phyloP scores from a whole-genome alignment of 176 grass and related monocot species.

The Saccharum officinarum region DNA sequence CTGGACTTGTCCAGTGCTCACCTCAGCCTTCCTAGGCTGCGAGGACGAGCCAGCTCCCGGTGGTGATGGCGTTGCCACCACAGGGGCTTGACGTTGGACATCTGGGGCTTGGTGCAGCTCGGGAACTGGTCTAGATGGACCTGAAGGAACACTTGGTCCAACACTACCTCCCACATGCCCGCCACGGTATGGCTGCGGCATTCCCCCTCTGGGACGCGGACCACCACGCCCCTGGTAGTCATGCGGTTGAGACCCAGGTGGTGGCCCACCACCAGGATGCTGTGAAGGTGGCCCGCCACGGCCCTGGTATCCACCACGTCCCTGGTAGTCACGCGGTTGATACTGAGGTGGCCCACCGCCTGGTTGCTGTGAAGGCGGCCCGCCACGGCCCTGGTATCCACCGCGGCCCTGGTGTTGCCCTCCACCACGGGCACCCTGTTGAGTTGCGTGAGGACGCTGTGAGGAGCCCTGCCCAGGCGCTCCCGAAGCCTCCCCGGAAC shows the following conservation, averaged over 20 bases:
- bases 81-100: constrained; percentile 55
- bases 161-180: constrained; percentile 53
- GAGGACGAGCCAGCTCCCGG: constrained; percentile 60
- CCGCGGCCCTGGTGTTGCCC: constrained; percentile 50
- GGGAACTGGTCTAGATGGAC: constrained; percentile 77
- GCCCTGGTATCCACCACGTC: constrained; percentile 49
- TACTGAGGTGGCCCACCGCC: constrained; percentile 48
- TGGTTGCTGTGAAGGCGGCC: constrained; percentile 11
- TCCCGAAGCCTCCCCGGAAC: constrained; percentile 45
- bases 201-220: constrained; percentile 45
- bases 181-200: constrained; percentile 61
- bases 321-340: constrained; percentile 56
- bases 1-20: constrained; percentile 58
- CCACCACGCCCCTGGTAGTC: constrained; percentile 62
- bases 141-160: constrained; percentile 55
- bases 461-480: constrained; percentile 40
- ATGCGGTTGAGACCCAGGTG: constrained; percentile 48
- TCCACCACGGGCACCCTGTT: constrained; percentile 53
- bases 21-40: constrained; percentile 48
- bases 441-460: constrained; percentile 50
- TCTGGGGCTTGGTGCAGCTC: constrained; percentile 95
- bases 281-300: constrained; percentile 44
- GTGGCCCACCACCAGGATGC: constrained; percentile 41
- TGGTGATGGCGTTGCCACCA: constrained; percentile 42
- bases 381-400: constrained; percentile 37